Percentiles rank a stretch among this genome's conserved stretches.
phyloP scores from a whole-genome alignment of 768 basidiomycete species.

The Holtermanniella nyarrowii region DNA sequence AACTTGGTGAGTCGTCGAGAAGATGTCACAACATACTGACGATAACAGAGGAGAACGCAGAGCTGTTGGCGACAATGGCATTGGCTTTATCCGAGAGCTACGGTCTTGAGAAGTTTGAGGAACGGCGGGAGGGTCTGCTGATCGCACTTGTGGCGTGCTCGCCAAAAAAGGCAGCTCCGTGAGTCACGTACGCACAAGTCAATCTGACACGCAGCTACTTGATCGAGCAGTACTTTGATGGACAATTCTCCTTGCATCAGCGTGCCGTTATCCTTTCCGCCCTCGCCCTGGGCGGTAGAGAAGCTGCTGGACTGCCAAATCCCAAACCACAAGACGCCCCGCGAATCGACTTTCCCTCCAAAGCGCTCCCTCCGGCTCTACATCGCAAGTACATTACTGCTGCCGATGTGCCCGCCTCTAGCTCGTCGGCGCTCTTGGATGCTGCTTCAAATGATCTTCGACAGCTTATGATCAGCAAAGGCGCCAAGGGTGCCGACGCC shows the following conservation, averaged over 20 bases:
- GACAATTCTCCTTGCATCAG: slow-evolving; percentile 80
- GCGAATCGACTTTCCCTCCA: slow-evolving; percentile 62
- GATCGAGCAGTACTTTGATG: slow-evolving; percentile 87
- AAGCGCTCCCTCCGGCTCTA: slow-evolving; percentile 58
- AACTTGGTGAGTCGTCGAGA: slow-evolving; percentile 56
- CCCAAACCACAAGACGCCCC: slow-evolving; percentile 19
- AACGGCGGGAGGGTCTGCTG: slow-evolving; percentile 62
- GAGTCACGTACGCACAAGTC: slow-evolving; percentile 39
- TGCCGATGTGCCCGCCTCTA: slow-evolving; percentile 33
- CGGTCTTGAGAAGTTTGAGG: slow-evolving; percentile 67
- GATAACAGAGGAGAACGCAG: slow-evolving; percentile 78
- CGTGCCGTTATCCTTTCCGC: slow-evolving; percentile 77
- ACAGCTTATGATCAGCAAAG: slow-evolving; percentile 53
- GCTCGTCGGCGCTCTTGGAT: slow-evolving; percentile 44
- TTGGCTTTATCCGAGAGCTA: slow-evolving; percentile 71
- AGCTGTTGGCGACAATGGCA: slow-evolving; percentile 63
- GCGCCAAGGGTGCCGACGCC: slow-evolving; percentile 49
- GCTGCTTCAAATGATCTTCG: slow-evolving; percentile 57
- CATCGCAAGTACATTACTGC: slow-evolving; percentile 58
- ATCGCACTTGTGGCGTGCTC: slow-evolving; percentile 70
- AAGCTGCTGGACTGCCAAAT: slow-evolving; percentile 54
- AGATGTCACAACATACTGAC: slow-evolving; percentile 6
- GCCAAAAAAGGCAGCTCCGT: slow-evolving; percentile 73
- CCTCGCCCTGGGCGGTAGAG: slow-evolving; percentile 72
- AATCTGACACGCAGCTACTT: slow-evolving; percentile 50